These are phyloP conservation scores for Eucalyptus pauciflora DNA, from an alignment of 345 rosid species.

Conservation along the genomic window DNA sequence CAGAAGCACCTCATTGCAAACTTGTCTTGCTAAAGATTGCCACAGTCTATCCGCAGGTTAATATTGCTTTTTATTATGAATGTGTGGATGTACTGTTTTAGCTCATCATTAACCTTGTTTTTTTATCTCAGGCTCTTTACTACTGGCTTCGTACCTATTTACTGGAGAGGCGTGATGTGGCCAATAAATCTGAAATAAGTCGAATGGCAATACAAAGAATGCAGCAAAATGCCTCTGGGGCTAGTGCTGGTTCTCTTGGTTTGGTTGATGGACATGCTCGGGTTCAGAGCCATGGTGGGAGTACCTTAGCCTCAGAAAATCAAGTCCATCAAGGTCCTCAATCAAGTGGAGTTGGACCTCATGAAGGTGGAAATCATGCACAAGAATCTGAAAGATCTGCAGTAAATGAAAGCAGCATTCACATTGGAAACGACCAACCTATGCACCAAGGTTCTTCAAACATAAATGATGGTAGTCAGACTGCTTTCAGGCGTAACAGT, in stretches of 20 bases:
- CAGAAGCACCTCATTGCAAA: slow-evolving; percentile 99
- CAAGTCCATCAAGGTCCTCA: slow-evolving; percentile 61
- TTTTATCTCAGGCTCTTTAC: slow-evolving; percentile 62
- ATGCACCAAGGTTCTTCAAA: slow-evolving; percentile 58
- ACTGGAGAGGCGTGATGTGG: slow-evolving; percentile 97
- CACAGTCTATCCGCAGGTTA: slow-evolving; percentile 84
- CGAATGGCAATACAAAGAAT: slow-evolving; percentile 82
- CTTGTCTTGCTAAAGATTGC: slow-evolving; percentile 88
- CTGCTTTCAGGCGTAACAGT: slow-evolving; percentile 55
- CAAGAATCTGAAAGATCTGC: slow-evolving; percentile 80
- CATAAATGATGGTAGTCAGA: slow-evolving; percentile 46
- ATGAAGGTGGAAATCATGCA: slow-evolving; percentile 74
- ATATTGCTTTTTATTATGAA: not conserved
- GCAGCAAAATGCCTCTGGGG: slow-evolving; percentile 65
- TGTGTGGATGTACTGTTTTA: not conserved
- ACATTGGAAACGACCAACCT: slow-evolving; percentile 64
- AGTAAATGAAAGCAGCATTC: slow-evolving; percentile 36
- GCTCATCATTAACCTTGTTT: not conserved
- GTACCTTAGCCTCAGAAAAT: slow-evolving; percentile 37
- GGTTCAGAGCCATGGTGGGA: slow-evolving; percentile 41
- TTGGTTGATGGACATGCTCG: slow-evolving; percentile 40
- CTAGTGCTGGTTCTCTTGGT: slow-evolving; percentile 37
- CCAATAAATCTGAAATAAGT: slow-evolving; percentile 69
- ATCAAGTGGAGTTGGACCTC: slow-evolving; percentile 52
- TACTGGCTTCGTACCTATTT: slow-evolving; percentile 98